These are phyloP conservation scores for Annulohypoxylon bovei DNA, from an alignment of 495 filamentous ascomycete genomes.

Conservation along the genomic window DNA sequence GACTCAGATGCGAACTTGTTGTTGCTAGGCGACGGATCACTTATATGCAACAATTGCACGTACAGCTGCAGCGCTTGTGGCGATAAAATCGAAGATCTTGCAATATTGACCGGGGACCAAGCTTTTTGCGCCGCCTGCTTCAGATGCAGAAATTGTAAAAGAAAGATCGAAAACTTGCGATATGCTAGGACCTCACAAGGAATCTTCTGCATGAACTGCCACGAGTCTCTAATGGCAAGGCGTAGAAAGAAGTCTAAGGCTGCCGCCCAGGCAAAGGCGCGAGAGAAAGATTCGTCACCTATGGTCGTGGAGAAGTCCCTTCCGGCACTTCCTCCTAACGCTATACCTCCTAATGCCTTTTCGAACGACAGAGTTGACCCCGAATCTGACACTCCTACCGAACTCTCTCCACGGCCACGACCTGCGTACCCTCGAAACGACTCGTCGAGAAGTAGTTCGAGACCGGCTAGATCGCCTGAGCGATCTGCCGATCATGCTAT, in stretches of 20 bases:
- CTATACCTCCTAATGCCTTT: constrained; percentile 67
- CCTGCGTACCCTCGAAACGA: constrained; percentile 59
- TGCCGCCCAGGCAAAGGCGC: constrained; percentile 66
- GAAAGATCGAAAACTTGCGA: constrained; percentile 97
- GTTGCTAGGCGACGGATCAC: constrained; percentile 93
- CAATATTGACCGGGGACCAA: constrained; percentile 97
- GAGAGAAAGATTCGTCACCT: constrained; percentile 67
- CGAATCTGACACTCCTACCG: constrained; percentile 79
- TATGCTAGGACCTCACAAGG: constrained; percentile 98
- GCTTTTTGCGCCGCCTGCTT: constrained; percentile 99
- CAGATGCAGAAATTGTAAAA: constrained; percentile 96
- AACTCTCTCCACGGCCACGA: constrained; percentile 73
- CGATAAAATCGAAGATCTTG: constrained; percentile 98
- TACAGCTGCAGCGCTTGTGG: constrained; percentile 98
- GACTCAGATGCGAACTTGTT: constrained; percentile 99
- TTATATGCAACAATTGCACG: constrained; percentile 99
- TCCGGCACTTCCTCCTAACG: constrained; percentile 86
- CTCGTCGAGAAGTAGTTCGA: constrained; percentile 60
- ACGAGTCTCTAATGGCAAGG: constrained; percentile 97
- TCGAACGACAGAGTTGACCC: constrained; percentile 74
- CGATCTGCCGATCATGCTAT: constrained; percentile 47
- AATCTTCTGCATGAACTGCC: constrained; percentile 99
- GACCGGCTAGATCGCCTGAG: constrained; percentile 61
- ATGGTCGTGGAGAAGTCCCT: constrained; percentile 92
- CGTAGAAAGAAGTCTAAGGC: constrained; percentile 87